Conservation (phyloP, 345 rosid genomes). For the Carallia pectinifolia region DNA sequence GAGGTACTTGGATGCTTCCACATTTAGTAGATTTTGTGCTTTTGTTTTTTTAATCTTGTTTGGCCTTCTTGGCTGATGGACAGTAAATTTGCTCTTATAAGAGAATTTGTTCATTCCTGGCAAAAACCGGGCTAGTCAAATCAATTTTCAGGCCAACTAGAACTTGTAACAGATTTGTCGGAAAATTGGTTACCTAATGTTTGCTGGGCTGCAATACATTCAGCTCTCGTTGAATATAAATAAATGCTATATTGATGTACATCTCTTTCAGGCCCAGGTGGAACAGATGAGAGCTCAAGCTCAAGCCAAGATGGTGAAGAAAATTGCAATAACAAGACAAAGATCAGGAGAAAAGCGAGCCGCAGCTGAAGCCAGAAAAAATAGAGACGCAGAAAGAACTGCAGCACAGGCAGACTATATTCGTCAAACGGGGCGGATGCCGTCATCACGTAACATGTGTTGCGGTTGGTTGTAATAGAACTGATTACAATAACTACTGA, state of each 20-base stretch:
- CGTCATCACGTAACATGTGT: slow-evolving; percentile 50
- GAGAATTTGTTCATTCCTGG: neutral
- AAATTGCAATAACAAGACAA: slow-evolving; percentile 61
- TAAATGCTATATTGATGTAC: neutral
- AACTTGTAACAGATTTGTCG: neutral
- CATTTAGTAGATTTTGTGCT: neutral
- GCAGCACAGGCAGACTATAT: slow-evolving; percentile 70
- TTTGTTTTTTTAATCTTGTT: too few relatives aligned
- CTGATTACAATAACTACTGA: neutral
- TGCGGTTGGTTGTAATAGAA: slow-evolving; percentile 53
- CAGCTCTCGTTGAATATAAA: neutral
- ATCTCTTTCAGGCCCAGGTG: slow-evolving; percentile 61
- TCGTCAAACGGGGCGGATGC: slow-evolving; percentile 72
- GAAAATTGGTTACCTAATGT: neutral
- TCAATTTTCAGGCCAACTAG: neutral
- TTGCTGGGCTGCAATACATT: neutral
- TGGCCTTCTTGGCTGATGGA: neutral
- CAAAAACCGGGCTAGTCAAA: neutral
- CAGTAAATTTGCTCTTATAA: neutral
- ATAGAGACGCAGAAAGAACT: slow-evolving; percentile 55
- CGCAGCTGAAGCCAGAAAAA: slow-evolving; percentile 66
- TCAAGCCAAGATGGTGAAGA: slow-evolving; percentile 68
- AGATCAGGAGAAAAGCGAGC: slow-evolving; percentile 79
- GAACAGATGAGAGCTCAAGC: slow-evolving; percentile 77
- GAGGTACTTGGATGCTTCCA: slow-evolving; percentile 49